Evolutionary conservation across 2,329 filamentous ascomycete genomes (phyloP), one percentile per base, ranked within the genome.

Genomic region (Penicillium sp.): DNA sequence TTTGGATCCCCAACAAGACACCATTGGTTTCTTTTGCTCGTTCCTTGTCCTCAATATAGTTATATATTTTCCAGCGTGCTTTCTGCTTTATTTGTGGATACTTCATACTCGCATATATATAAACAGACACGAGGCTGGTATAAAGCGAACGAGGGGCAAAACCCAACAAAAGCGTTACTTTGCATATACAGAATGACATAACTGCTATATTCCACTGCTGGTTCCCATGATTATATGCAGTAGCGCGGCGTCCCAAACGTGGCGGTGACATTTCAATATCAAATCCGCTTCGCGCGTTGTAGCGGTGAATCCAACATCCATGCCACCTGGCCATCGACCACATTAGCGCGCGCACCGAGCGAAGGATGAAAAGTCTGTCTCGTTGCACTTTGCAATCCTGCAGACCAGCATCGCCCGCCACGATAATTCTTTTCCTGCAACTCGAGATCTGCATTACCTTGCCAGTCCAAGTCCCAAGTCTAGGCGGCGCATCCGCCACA

Each of bases 241-340:
- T 53, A 53, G 49, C 42, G 49, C 16, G 14, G 30, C 17, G 32
- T 31, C 33, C 48, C 35, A 41, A 52, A 51, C 42, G 43, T 53
- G 49, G 49, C 51, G 51, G 51, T 54, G 45, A 49, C 47, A 45
- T 47, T 28, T 41, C 37, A 37, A 43, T 40, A 45, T 48, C 37
- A 22, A 42, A 36, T 16, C 26, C 16, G 22, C 23, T 13, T 28
- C 27, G 18, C 34, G 20, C 12, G 36, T 23, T 49, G 47, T 54
- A 52, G 51, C 51, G 51, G 51, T 54, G 51, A 51, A 43, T 22
- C 27, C 32, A 32, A 13, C 35, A 16, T 4, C 29, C 13, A n/a
- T 17, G 37, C 31, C 37, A 40, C 26, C 22, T 18, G 18, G 29
- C 22, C 35, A 16, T 5, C 26, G 6, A 6, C 29, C 13, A 30